Evolutionary conservation across 768 basidiomycete species (phyloP).

Genomic region (Sutorius australiensis): DNA sequence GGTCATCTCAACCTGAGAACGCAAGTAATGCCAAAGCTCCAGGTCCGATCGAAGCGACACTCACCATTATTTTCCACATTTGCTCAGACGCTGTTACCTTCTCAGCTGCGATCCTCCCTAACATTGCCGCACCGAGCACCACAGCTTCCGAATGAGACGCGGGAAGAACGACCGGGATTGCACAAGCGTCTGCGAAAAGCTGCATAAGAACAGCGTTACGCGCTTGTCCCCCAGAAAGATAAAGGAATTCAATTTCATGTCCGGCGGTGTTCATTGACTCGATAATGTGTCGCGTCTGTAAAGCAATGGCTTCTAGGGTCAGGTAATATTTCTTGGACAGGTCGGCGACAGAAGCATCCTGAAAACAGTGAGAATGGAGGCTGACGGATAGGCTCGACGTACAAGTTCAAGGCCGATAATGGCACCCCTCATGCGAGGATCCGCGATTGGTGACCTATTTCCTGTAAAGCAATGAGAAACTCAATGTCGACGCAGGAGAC

Average conservation of each 20-base stretch:
- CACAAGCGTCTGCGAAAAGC: constrained; percentile 82
- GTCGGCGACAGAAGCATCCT: constrained; percentile 73
- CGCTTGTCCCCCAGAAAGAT: constrained; percentile 92
- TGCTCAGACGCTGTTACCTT: constrained; percentile 51
- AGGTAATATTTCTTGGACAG: constrained; percentile 89
- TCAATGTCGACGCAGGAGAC: neutral
- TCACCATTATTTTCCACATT: constrained; percentile 92
- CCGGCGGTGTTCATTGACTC: constrained; percentile 86
- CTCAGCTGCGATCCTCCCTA: constrained; percentile 82
- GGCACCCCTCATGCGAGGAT: constrained; percentile 91
- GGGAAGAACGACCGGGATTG: constrained; percentile 80
- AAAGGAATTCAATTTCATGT: constrained; percentile 78
- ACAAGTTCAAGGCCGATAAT: constrained; percentile 83
- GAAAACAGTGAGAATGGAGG: neutral
- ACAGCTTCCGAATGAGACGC: constrained; percentile 74
- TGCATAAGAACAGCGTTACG: constrained; percentile 87
- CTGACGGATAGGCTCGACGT: constrained; percentile 12
- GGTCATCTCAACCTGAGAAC: constrained; percentile 82
- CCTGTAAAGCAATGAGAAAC: constrained; percentile 43
- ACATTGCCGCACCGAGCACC: constrained; percentile 90
- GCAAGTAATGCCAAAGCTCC: neutral
- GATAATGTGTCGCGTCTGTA: constrained; percentile 93
- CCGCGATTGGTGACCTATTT: constrained; percentile 94
- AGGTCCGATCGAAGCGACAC: neutral
- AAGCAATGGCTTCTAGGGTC: constrained; percentile 88